Evolutionary conservation across 2,329 filamentous ascomycete genomes (phyloP).

Genomic region (Penicillium brasilianum): DNA sequence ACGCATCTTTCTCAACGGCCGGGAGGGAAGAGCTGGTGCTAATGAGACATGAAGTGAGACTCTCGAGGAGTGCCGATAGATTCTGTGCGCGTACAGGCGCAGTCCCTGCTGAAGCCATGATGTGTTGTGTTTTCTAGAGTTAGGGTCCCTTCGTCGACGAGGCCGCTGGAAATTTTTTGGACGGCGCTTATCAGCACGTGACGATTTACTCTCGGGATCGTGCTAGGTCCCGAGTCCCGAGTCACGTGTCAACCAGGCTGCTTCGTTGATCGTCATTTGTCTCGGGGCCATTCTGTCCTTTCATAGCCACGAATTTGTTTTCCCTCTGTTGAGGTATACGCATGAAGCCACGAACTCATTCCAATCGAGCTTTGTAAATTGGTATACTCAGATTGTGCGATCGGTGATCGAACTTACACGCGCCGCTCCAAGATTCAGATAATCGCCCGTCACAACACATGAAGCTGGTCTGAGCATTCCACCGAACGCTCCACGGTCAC

Average conservation of each 20-base stretch:
- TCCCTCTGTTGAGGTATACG: neutral
- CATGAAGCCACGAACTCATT: neutral
- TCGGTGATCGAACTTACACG: neutral
- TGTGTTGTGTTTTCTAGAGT: neutral
- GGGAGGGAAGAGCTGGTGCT: constrained; percentile 44
- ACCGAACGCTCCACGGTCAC: constrained; percentile 29
- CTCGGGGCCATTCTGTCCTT: constrained; percentile 12
- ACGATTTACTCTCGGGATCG: neutral
- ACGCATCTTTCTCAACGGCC: constrained; percentile 32
- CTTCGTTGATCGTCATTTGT: constrained; percentile 8
- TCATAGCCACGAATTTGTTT: neutral
- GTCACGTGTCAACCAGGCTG: constrained; percentile 6
- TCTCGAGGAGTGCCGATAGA: constrained; percentile 41
- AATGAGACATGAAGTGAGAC: constrained; percentile 42
- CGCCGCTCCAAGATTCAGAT: neutral
- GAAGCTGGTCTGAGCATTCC: constrained; percentile 26
- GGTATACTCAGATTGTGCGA: constrained; percentile 5
- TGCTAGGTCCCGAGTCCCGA: neutral
- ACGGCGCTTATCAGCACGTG: constrained; percentile 17
- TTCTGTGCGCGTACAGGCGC: constrained; percentile 30
- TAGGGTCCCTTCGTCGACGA: neutral
- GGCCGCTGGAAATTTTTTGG: constrained; percentile 14
- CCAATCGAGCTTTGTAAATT: neutral
- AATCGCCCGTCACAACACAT: constrained; percentile 12
- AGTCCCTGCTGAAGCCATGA: constrained; percentile 35